Evolutionary conservation across 169 alveolate genomes (phyloP), one percentile per base, ranked within the genome.

Genomic region (Eimeria acervulina): DNA sequence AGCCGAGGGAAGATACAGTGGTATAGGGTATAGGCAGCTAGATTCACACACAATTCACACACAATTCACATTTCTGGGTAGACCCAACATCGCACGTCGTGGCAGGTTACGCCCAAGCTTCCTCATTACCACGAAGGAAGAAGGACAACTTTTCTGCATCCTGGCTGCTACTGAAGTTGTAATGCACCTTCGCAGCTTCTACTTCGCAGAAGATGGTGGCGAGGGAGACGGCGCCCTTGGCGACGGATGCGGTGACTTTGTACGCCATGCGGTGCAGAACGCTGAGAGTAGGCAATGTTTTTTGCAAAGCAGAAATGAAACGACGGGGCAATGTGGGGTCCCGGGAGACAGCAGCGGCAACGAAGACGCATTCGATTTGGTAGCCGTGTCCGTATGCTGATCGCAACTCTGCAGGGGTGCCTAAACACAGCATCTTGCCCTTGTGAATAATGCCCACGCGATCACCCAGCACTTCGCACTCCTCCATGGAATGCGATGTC

Each of bases 401-500:
- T 72, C 98, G 98, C 42, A 98, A 96, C 95, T 97, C 98, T 13
- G 97, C 95, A 61, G 98, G 91, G 38, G 96, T 63, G 31, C 98
- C 98, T 72, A 95, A 80, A 84, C 98, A 97, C 72, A 96, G 76
- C 72, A 97, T 96, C 42, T 80, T 78, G 51, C 99, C 99, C 40
- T 96, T 96, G 72, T 95, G 80, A 97, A 98, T 96, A 51, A 98
- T 97, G n/a, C 98, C 98, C 38, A 97, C 97, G 93, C 99, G 97
- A 91, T 98, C 99, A 40, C 98, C 98, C 59, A 98, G 95, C 21
- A 96, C 95, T 78, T 98, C 99, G 55, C 99, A 99, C 94, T 98
- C 99, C 81, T 98, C 99, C 97, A 98, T 96, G 90, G 97, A 97
- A 96, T 98, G 99, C 36, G 99, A 98, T 0, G 99, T 98, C 38